phyloP scores from a whole-genome alignment of 441 rosid genomes.

The Omphalea diandra region DNA sequence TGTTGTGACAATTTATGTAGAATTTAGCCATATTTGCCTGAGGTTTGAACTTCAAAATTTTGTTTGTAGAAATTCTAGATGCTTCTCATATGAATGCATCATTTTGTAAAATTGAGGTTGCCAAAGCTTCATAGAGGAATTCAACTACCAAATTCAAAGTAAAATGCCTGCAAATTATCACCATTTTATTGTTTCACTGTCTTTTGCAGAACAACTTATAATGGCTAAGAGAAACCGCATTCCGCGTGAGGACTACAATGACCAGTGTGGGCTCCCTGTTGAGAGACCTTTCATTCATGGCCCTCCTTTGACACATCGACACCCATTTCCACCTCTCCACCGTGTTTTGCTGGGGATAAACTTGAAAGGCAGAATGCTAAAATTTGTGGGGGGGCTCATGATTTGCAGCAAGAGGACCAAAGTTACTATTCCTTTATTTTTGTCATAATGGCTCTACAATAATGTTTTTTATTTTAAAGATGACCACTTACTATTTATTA shows the following conservation, averaged over 20 bases:
- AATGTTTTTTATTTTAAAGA: no score
- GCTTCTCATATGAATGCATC: background rate
- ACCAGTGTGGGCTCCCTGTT: constrained; percentile 58
- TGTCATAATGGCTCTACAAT: no score
- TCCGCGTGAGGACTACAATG: constrained; percentile 58
- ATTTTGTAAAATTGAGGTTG: background rate
- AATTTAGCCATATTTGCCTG: no score
- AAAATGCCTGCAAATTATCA: background rate
- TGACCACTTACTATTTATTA: no score
- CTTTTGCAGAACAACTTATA: constrained; percentile 10
- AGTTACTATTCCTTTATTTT: no score
- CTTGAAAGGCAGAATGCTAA: constrained; percentile 81
- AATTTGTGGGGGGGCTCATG: constrained; percentile 63
- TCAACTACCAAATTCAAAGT: background rate
- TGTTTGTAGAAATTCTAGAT: background rate
- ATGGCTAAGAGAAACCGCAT: constrained; percentile 90
- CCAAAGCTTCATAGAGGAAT: background rate
- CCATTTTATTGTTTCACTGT: background rate
- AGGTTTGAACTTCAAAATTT: background rate
- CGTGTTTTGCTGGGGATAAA: constrained; percentile 82
- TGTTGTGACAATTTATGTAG: no score
- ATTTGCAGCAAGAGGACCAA: constrained; percentile 78
- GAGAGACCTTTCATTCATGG: constrained; percentile 67
- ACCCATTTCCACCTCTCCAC: constrained; percentile 60
- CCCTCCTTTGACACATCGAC: constrained; percentile 62